Evolutionary conservation across 2,329 filamentous ascomycete species (phyloP).

Genomic region (Xylaria sp.): DNA sequence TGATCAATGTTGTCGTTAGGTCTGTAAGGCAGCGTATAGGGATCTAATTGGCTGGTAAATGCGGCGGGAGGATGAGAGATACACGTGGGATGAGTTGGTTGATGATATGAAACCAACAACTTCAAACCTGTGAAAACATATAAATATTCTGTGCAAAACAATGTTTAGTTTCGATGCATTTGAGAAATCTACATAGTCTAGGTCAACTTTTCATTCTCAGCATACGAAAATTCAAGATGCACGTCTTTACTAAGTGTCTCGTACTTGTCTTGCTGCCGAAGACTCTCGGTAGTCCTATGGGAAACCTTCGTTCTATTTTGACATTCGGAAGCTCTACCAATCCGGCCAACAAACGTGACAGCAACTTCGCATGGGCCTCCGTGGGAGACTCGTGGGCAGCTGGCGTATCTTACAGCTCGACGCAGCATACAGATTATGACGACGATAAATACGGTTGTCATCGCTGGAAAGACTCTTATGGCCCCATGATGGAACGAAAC

Average conservation of each 20-base stretch:
- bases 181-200: not conserved
- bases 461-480: constrained; percentile 32
- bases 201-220: too few species aligned
- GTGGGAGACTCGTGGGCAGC: constrained; percentile 30
- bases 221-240: constrained; percentile 10
- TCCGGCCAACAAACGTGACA: constrained; percentile 22
- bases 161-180: not conserved
- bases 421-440: constrained; percentile 29
- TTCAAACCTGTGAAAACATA: too few species aligned
- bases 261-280: constrained; percentile 5
- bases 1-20: too few species aligned
- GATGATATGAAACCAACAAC: too few species aligned
- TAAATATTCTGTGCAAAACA: too few species aligned
- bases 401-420: constrained; percentile 25
- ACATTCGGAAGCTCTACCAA: too few species aligned
- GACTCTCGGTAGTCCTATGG: constrained; percentile 21
- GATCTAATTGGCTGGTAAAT: too few species aligned
- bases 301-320: too few species aligned
- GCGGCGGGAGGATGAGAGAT: too few species aligned
- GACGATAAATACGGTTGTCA: constrained; percentile 28
- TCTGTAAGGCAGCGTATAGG: too few species aligned
- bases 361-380: constrained; percentile 28
- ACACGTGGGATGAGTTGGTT: too few species aligned
- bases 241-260: not conserved
- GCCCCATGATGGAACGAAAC: constrained; percentile 33